Evolutionary conservation across 176 grass and related monocot species (phyloP).

Genomic region (Cymbopogon citratus): DNA sequence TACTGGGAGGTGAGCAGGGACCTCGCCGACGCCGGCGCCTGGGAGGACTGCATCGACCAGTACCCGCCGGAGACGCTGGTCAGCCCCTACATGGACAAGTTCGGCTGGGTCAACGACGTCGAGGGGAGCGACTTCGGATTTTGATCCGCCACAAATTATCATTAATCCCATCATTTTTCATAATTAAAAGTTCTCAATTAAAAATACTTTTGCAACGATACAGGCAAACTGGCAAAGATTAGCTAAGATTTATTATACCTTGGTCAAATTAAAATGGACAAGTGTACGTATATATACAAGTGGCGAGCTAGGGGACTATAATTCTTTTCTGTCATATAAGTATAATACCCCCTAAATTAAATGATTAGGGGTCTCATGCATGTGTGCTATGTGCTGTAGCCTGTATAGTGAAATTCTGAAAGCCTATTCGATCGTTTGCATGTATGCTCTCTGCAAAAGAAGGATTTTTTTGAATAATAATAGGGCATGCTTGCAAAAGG

Average conservation of each 20-base stretch:
- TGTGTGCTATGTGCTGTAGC: neutral
- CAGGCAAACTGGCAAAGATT: neutral
- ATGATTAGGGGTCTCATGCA: neutral
- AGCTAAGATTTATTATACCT: neutral
- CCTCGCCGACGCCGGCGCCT: slow-evolving; percentile 48
- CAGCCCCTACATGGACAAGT: slow-evolving; percentile 79
- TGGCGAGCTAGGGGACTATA: neutral
- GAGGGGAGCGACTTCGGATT: slow-evolving; percentile 30
- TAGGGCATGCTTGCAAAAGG: neutral
- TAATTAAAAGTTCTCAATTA: neutral
- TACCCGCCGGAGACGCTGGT: slow-evolving; percentile 60
- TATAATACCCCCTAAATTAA: slow-evolving; percentile 1
- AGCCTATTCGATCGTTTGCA: neutral
- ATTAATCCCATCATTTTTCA: too few relatives aligned
- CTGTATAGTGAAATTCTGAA: neutral
- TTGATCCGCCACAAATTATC: neutral
- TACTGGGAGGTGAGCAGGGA: slow-evolving; percentile 70
- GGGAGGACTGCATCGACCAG: slow-evolving; percentile 62
- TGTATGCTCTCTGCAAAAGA: neutral
- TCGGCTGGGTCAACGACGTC: slow-evolving; percentile 70
- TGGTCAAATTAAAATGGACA: neutral
- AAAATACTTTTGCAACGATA: neutral
- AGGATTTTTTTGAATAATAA: too few relatives aligned
- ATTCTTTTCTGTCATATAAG: neutral
- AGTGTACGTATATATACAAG: neutral